Evolutionary conservation across 2,329 filamentous ascomycete genomes (phyloP), one percentile per base, ranked within the genome.

Genomic region (Colletotrichum horii): DNA sequence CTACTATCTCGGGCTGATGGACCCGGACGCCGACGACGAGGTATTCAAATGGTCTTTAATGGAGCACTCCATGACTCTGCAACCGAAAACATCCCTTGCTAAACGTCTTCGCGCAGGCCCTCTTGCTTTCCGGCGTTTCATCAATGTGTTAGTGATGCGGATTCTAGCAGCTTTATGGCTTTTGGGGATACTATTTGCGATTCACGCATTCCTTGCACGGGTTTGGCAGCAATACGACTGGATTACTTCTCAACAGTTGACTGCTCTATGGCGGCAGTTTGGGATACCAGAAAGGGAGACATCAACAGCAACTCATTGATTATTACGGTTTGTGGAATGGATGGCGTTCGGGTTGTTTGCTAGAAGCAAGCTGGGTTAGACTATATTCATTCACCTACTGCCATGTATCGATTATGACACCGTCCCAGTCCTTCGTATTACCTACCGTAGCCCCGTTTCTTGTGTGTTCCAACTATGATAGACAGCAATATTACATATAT

Each of bases 1-100:
- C 15, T 84, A 80, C 66, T 84, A 84, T 24, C 66, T 78, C 14
- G 83, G 83, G 12, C 70, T 77, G 3, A 24, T 71, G 7, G 26
- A 78, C 12, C 43, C 43, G 43, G 78, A 80, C 19, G 32, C 30
- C 4, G 79, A 80, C 5, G 81, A 84, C 60, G 32, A 66, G 69
- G 60, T 36, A 9, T 78, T 79, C 24, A 58, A 6, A 12, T 22
- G 78, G 4, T 78, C 75, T 22, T 66, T 83, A 9, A n/a, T 75
- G 3, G 72, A 78, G 12, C 78, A 83, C 56, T 58, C 69, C 16
- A 38, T 66, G 36, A 43, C 28, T 36, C n/a, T 28, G 22, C 34
- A 34, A 26, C 34, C 34, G 7, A 64, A 52, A 7, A 24, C n/a
- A 14, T 52, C 43, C n/a, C n/a, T 52, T 52, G 43, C 43, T 14